A percentile compares a stretch with the other conserved stretches of the same genome.
phyloP scores from a whole-genome alignment of 441 rosid genomes.

The Macaranga tanarius region DNA sequence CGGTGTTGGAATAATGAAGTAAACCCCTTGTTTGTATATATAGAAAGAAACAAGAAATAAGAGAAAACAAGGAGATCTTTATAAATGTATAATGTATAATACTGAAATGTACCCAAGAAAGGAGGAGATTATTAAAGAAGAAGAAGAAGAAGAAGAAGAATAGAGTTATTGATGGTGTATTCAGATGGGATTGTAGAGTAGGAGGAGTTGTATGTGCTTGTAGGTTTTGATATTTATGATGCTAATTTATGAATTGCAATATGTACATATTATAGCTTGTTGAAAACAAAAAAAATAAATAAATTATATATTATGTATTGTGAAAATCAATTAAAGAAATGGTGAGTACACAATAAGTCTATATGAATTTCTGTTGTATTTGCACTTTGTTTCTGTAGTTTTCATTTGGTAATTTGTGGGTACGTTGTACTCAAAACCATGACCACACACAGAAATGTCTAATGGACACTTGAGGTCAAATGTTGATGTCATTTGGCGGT shows the following conservation, averaged over 20 bases:
- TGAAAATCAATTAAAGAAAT: conserved; percentile 10
- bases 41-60: not conserved
- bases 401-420: not conserved
- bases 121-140: not conserved
- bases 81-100: not conserved
- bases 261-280: conserved; percentile 26
- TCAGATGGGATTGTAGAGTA: conserved; percentile 3
- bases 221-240: conserved; percentile 14
- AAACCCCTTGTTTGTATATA: conserved; percentile 22
- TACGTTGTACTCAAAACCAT: not conserved
- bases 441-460: too few relatives aligned
- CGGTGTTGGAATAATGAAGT: conserved; percentile 32
- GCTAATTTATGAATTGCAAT: conserved; percentile 8
- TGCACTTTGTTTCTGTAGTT: not conserved
- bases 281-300: not conserved
- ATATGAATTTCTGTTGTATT: not conserved
- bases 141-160: not conserved
- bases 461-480: too few relatives aligned
- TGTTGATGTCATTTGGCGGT: too few relatives aligned
- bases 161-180: not conserved
- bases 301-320: not conserved
- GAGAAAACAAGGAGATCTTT: not conserved
- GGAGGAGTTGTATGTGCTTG: conserved; percentile 5
- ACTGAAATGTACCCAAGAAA: not conserved
- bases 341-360: not conserved